Base-by-base conservation (phyloP, 164 flowering plant genomes). In the Magnolia sinica region DNA sequence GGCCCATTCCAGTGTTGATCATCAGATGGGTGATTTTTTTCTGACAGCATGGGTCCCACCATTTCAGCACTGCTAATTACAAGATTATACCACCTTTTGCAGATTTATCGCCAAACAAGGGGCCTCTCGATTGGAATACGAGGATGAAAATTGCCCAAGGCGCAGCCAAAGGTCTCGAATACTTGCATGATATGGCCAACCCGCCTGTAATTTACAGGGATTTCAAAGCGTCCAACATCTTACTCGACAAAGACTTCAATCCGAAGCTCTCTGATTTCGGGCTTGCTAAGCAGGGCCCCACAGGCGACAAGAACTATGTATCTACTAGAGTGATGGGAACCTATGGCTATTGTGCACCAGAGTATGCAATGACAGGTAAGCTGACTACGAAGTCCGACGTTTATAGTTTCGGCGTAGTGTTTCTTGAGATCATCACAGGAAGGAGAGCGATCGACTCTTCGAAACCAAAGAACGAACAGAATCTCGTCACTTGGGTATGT, bases 291-390 rank as follows among this genome's bases (percentile, higher is more conserved):
- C 78, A 91, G 6, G 97, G 95, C 45, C 98, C 98, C 23, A 87
- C 89, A 0, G 98, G 97, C 13, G 94, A 88, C 50, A 88, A 86
- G 76, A 77, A 81, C 24, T 91, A 91, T 83, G 93, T 92, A 1
- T 89, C 94, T 14, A 92, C 98, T 23, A 86, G 94, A 77, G 97
- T 94, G 59, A 92, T 94, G 97, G 98, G 97, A 13, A 92, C 97
- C 0, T 92, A 91, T 73, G 98, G 98, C 31, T 92, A 92, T 29
- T 94, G 98, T 70, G 94, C 95, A 7, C 98, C 98, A 8, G 98
- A 94, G 74, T 94, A 94, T 79, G 98, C 98, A 37, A 77, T 79
- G 75, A 94, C 98, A 0, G 98, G 98, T 49, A 91, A 89, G 67
- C 76, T 94, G 79, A 90, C 94, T 1, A 83, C 88, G 18, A 94